Evolutionary conservation across 2,329 filamentous ascomycete genomes (phyloP).

Genomic region (Colletotrichum lupini): DNA sequence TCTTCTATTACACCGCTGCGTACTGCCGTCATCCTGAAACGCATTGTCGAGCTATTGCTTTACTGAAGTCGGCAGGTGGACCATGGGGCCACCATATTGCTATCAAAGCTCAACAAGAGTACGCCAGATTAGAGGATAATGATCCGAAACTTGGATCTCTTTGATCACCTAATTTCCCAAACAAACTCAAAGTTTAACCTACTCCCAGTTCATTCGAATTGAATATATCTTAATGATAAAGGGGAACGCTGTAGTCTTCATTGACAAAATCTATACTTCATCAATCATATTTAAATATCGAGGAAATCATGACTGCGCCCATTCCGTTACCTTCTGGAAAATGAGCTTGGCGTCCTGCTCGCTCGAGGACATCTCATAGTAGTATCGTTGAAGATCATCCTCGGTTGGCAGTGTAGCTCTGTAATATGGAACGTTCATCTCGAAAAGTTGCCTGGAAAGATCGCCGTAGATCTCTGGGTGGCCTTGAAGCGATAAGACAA

Average conservation of each 20-base stretch:
- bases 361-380: slow-evolving; percentile 21
- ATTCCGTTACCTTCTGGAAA: slow-evolving; percentile 3
- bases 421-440: slow-evolving; percentile 19
- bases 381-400: slow-evolving; percentile 24
- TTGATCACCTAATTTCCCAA: not conserved
- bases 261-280: not conserved
- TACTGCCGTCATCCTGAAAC: not conserved
- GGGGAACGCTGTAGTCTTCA: too few relatives aligned
- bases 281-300: too few relatives aligned
- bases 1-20: not conserved
- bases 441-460: slow-evolving; percentile 24
- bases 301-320: not conserved
- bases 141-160: not conserved
- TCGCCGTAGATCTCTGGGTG: slow-evolving; percentile 32
- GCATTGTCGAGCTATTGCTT: not conserved
- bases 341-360: slow-evolving; percentile 12
- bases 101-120: not conserved
- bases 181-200: not conserved
- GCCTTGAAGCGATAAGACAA: slow-evolving; percentile 26
- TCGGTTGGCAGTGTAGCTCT: slow-evolving; percentile 16
- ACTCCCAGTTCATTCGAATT: too few relatives aligned
- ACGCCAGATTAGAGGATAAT: not conserved
- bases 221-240: too few relatives aligned
- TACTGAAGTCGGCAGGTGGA: not conserved
- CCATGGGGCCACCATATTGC: not conserved